These are phyloP conservation scores for Fremontodendron californicum DNA, from an alignment of 345 rosid genomes.

Conservation along the genomic window DNA sequence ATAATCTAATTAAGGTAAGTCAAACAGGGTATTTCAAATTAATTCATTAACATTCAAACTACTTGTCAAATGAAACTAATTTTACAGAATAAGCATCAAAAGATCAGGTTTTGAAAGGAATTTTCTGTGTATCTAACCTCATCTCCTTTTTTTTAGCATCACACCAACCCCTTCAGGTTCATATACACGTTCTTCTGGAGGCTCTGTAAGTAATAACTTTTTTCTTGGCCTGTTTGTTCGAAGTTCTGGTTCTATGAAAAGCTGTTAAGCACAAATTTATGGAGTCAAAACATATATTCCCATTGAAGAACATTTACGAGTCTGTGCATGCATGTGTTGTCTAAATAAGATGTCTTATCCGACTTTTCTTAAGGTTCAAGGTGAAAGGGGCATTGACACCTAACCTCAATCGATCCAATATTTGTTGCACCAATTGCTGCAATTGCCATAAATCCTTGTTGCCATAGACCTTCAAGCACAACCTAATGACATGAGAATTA, in stretches of 20 bases:
- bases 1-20: neutral
- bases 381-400: constrained; percentile 2
- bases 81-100: neutral
- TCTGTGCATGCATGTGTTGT: neutral
- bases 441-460: constrained; percentile 84
- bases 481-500: constrained; percentile 43
- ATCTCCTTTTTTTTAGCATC: constrained; percentile 70
- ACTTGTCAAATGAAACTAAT: neutral
- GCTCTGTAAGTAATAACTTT: constrained; percentile 52
- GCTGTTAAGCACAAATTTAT: constrained; percentile 43
- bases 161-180: constrained; percentile 72
- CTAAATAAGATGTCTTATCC: neutral
- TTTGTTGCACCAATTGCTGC: constrained; percentile 95
- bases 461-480: constrained; percentile 90
- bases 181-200: constrained; percentile 67
- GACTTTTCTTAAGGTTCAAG: neutral
- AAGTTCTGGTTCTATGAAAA: constrained; percentile 80
- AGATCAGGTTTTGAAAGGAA: neutral
- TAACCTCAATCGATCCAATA: constrained; percentile 93
- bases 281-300: neutral
- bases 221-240: constrained; percentile 71
- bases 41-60: neutral
- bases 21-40: neutral
- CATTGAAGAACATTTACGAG: neutral
- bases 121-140: constrained; percentile 46